phyloP scores from a whole-genome alignment of 129 eudicot genomes.

The Helianthus tuberosus region DNA sequence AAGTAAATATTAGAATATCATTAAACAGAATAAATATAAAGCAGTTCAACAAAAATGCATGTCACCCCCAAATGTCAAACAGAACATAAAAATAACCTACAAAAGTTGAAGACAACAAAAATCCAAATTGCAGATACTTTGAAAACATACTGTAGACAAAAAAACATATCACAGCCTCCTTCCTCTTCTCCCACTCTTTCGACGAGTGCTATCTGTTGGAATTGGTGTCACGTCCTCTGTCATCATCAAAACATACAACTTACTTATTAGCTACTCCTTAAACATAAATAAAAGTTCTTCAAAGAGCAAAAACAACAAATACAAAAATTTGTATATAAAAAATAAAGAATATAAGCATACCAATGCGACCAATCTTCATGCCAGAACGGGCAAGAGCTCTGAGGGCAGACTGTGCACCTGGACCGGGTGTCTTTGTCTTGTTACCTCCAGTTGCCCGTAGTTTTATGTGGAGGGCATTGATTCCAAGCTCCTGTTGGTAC shows the following conservation, averaged over 20 bases:
- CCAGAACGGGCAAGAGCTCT: slow-evolving; percentile 6
- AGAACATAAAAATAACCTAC: too few species aligned
- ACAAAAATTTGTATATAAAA: background rate
- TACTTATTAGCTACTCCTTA: background rate
- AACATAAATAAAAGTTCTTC: background rate
- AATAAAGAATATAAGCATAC: background rate
- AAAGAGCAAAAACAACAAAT: background rate
- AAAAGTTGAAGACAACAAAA: too few species aligned
- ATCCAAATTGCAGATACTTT: too few species aligned
- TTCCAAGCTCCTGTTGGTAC: background rate
- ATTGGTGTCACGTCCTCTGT: background rate
- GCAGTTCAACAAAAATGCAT: too few species aligned
- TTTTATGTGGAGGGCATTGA: background rate
- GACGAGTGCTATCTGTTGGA: slow-evolving; percentile 9
- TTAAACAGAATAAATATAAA: too few species aligned
- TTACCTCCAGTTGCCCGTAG: slow-evolving; percentile 1
- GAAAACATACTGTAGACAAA: background rate
- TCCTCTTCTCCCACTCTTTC: slow-evolving; percentile 9
- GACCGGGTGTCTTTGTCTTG: slow-evolving; percentile 5
- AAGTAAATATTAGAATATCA: too few species aligned
- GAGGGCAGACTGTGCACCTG: slow-evolving; percentile 3
- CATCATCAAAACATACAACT: background rate
- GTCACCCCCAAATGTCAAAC: too few species aligned
- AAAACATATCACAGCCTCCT: background rate
- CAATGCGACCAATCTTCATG: slow-evolving; percentile 6